Base-by-base conservation (phyloP, 768 basidiomycete species). In the Coprinopsis cinerea region DNA sequence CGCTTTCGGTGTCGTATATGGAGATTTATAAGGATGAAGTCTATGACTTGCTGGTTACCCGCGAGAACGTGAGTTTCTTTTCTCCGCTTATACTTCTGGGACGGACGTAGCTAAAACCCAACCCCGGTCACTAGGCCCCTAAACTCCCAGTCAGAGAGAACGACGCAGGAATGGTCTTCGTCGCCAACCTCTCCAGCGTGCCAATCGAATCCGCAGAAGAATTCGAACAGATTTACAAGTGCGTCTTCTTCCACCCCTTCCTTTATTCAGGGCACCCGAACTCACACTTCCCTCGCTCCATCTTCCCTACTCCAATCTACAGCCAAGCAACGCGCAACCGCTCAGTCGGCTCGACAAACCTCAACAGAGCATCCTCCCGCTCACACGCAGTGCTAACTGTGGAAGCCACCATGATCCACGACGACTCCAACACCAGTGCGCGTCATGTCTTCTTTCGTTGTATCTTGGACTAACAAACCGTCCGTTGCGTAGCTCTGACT, bases 1-100 rank as follows among this genome's bases (percentile, higher is more conserved):
- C 73, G 1, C 66, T 83, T 20, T 59, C 72, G 4, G 70, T 87
- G 13, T 86, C 86, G 1, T 92, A 92, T 54, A 87, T 90, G 80
- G 91, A 94, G 63, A 90, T 94, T 47, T 90, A 92, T 67, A 89
- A 88, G 60, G 91, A 94, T 59, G 92, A 94, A 54, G 85, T 88
- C 2, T 93, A 88, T 58, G 92, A 93, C 61, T 75, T 95, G 22
- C 75, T 94, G 2, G 88, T 88, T 1, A 71, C 77, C 45, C 72
- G 85, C 45, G 85, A 85, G 50, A 79, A 74, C 48, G 85, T 85
- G 58, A 18, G 79, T 71, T 24, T 25, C 24, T 24, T 4, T 46
- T 22, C 39, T 36, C 37, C 13, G 18, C 25, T 7, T 9, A 40
- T 40, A 18, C 18, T 18, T 7, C 18, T 20, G 37, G 37, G 37